phyloP scores from a whole-genome alignment of 768 basidiomycete species.

The Piloderma croceum region DNA sequence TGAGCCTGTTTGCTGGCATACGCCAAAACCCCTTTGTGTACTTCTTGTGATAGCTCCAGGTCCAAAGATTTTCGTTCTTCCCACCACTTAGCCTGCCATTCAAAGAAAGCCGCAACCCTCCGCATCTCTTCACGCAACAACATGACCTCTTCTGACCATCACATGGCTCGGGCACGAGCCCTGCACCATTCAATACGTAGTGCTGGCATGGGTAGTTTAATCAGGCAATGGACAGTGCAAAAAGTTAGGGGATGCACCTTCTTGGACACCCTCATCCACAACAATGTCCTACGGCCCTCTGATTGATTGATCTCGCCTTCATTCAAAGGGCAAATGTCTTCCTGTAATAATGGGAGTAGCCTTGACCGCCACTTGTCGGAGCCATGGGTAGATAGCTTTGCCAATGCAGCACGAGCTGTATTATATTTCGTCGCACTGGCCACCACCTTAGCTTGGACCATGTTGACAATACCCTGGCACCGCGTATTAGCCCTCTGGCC shows the following conservation, averaged over 20 bases:
- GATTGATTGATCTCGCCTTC: too few species aligned
- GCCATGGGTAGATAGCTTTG: too few species aligned
- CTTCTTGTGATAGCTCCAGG: not conserved
- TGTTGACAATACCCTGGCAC: not conserved
- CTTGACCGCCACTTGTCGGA: too few species aligned
- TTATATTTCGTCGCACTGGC: not conserved
- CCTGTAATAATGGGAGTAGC: too few species aligned
- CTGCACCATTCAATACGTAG: constrained; percentile 22
- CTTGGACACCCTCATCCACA: too few species aligned
- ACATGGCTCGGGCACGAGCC: constrained; percentile 11
- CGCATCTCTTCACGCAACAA: constrained; percentile 23
- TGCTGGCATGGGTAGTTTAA: too few species aligned
- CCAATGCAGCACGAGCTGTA: not conserved
- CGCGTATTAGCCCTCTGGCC: not conserved
- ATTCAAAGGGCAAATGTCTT: too few species aligned
- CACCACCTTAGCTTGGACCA: not conserved
- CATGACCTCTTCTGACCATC: constrained; percentile 20
- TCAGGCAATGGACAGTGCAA: too few species aligned
- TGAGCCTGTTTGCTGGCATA: constrained; percentile 9
- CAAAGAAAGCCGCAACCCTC: constrained; percentile 9
- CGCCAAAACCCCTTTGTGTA: constrained; percentile 5
- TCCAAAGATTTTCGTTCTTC: not conserved
- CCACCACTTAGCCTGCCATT: constrained; percentile 16
- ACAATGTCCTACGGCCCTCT: too few species aligned
- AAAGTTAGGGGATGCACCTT: too few species aligned